Base-by-base conservation (phyloP, 345 rosid species). In the Eucalyptus sideroxylon region DNA sequence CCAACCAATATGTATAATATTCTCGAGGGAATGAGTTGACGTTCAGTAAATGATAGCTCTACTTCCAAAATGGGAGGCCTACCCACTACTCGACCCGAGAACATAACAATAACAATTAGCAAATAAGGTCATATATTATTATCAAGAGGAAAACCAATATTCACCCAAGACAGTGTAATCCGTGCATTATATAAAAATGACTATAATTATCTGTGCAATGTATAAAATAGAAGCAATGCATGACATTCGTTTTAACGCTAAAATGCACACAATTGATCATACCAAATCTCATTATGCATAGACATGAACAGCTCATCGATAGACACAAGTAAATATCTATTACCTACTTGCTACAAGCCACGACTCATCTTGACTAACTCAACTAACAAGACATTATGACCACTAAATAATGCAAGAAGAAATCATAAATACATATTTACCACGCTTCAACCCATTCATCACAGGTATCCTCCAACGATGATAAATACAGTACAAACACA, bases 261-360 rank as follows among this genome's bases (percentile, higher is more conserved):
- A 50, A 50, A 50, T 50, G 4, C 53, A 50, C 8, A 6, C 53
- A 50, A 50, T 50, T 50, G 53, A 60, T 26, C 31, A 24, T 50
- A 50, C 16, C 51, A 15, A 50, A 50, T 50, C 51, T 50, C 51
- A 50, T 50, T 0, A 50, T 50, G 51, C 17, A 14, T 50, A 50
- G 16, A 15, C 0, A 15, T 50, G 3, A 50, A 0, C 0, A 50
- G 17, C 17, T 50, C 7, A 15, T 15, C 17, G 17, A 50, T 15
- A 50, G 0, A 50, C 51, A 50, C 16, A 5, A 50, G 7, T 15
- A 15, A 50, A 50, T 50, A 15, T 50, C 0, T 15, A 15, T 15
- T 50, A 0, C 17, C 51, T 50, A 5, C 51, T 15, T 1, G 3
- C 0, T 50, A 50, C 3, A 15, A 50, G 17, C 51, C 51, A 50